Conservation (phyloP, 305 asterid genomes). For the Fraxinus angustifolia region DNA sequence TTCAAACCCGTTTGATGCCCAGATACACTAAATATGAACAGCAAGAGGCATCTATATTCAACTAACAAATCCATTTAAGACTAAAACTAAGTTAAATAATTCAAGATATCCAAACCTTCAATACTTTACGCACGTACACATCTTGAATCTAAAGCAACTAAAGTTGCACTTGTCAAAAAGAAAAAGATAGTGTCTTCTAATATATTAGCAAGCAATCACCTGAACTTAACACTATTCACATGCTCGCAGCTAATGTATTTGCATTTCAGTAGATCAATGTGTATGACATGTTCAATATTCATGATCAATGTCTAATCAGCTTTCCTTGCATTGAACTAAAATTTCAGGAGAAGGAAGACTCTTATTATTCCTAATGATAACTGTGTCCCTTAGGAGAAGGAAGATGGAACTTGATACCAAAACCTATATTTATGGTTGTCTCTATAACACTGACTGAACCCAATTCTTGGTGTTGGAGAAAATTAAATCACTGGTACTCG, state of each 20-base stretch:
- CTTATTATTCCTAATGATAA: background rate
- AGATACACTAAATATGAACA: background rate
- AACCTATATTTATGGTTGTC: background rate
- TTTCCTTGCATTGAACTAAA: background rate
- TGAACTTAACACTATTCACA: background rate
- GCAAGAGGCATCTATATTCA: background rate
- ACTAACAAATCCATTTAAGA: background rate
- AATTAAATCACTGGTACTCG: background rate
- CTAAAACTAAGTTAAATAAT: background rate
- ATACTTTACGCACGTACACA: background rate
- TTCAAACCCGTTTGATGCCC: background rate
- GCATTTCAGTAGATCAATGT: background rate
- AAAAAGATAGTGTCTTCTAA: background rate
- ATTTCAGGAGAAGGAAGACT: background rate
- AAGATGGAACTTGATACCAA: background rate
- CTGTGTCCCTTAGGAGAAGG: background rate
- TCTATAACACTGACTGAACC: background rate
- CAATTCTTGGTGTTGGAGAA: background rate
- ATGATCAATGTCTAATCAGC: background rate
- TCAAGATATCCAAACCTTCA: background rate
- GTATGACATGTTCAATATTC: background rate
- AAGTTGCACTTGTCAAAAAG: background rate
- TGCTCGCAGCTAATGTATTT: background rate
- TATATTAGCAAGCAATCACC: background rate
- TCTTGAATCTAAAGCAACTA: background rate